Percentiles rank a stretch among this genome's conserved stretches.
phyloP scores from a whole-genome alignment of 2,329 filamentous ascomycete species.

The Colletotrichum musae region DNA sequence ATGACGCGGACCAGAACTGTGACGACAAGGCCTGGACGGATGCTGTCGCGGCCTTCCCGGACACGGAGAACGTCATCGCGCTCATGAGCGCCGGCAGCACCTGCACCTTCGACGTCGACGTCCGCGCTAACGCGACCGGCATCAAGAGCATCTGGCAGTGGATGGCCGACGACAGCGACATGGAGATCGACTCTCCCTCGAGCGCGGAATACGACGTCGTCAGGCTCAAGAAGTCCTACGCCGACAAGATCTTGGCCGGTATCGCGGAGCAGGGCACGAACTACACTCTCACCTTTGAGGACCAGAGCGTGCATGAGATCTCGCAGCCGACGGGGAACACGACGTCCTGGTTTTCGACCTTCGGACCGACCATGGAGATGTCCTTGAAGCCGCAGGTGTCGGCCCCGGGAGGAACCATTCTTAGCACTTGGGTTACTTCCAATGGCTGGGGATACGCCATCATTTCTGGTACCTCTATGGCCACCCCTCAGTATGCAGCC shows the following conservation, averaged over 20 bases:
- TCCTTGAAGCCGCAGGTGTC: conserved; percentile 32
- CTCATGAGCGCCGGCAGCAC: conserved; percentile 17
- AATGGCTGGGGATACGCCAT: conserved; percentile 34
- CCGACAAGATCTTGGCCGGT: conserved; percentile 25
- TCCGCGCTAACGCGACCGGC: conserved; percentile 10
- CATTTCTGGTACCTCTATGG: conserved; percentile 38
- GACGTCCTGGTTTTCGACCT: conserved; percentile 24
- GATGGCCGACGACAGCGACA: conserved; percentile 22
- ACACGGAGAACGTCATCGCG: conserved; percentile 10
- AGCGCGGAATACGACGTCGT: conserved; percentile 24
- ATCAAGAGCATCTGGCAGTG: conserved; percentile 32
- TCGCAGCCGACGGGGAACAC: conserved; percentile 29
- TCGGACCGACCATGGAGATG: conserved; percentile 38
- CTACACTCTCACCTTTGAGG: conserved; percentile 27
- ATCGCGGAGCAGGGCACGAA: conserved; percentile 27
- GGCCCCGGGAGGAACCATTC: conserved; percentile 31
- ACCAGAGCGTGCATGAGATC: conserved; percentile 28
- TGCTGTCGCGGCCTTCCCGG: conserved; percentile 17
- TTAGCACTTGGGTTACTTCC: conserved; percentile 36
- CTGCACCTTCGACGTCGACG: conserved; percentile 18
- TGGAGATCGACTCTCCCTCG: conserved; percentile 14
- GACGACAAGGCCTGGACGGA: conserved; percentile 27
- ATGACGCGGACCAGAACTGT: conserved; percentile 28
- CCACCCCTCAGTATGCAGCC: conserved; percentile 28
- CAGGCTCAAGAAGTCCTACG: conserved; percentile 25